Base-by-base conservation (phyloP, 148 eudicot genomes). In the Diospyros kaki region DNA sequence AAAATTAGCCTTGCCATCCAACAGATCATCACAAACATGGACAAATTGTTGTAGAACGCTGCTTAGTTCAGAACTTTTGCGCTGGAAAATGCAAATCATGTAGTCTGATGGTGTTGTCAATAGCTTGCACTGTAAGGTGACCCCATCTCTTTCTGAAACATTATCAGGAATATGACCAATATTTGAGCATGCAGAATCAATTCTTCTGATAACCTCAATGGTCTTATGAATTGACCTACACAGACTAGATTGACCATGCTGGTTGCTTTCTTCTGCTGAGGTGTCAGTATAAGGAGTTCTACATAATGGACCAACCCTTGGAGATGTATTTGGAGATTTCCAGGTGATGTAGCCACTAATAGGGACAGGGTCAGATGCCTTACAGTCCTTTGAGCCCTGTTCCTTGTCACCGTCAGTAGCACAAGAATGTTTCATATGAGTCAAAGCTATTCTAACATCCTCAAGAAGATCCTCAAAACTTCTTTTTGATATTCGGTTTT, bases 281-380 rank as follows among this genome's bases (percentile, higher is more conserved):
- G 60, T 44, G 45, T 28, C 70, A 45, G 15, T 69, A 51, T 64
- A 60, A 59, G 75, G 58, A 44, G 9, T 58, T 60, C 54, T 56
- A 66, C 75, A 45, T 9, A 48, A 28, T 58, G 76, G 71, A 68
- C 71, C 60, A 70, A 69, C 13, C n/a, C 61, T 54, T 46, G 85
- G 81, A 73, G 81, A 84, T 38, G 71, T 54, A 61, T 73, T 75
- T 43, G 84, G 83, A 68, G 89, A 74, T 83, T 79, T 84, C 98
- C 94, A 91, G n/a, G 88, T 83, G 64, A 89, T 78, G 46, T 83
- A 80, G 14, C 94, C 93, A 65, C 90, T 79, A 66, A 89, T 75
- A 6, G 87, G 45, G 79, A 73, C 71, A 58, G 60, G 48, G 40
- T 82, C 46, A 52, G 75, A 45, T 59, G 58, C 76, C 4, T 68